Conservation (phyloP, 306 rosid genomes). For the Betula pendula region DNA sequence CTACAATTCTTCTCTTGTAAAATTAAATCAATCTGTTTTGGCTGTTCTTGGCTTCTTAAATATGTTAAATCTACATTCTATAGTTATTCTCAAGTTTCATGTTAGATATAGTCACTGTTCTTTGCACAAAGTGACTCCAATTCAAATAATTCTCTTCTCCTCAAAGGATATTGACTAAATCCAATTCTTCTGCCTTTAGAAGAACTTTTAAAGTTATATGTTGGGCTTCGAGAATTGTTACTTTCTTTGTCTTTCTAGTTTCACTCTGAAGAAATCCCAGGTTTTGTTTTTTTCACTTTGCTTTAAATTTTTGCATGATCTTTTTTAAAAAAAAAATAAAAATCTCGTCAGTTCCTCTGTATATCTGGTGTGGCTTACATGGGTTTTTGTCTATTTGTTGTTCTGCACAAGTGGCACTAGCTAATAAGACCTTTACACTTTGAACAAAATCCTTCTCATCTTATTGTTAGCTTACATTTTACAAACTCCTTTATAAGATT, state of each 20-base stretch:
- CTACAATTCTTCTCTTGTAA: neutral
- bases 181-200: neutral
- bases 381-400: slow-evolving; percentile 34
- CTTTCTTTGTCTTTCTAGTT: slow-evolving; percentile 17
- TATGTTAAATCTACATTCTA: neutral
- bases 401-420: slow-evolving; percentile 25
- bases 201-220: neutral
- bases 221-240: slow-evolving; percentile 18
- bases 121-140: neutral
- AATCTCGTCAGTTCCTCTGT: too few relatives aligned
- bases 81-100: slow-evolving; percentile 1
- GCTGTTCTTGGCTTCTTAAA: neutral
- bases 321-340: too few relatives aligned
- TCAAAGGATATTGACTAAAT: neutral
- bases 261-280: slow-evolving; percentile 26
- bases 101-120: neutral
- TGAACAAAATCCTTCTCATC: slow-evolving; percentile 1
- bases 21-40: neutral
- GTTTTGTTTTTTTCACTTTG: too few relatives aligned
- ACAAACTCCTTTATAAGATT: neutral
- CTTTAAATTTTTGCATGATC: too few relatives aligned
- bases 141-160: neutral
- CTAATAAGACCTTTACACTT: slow-evolving; percentile 5
- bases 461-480: neutral
- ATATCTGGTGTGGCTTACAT: too few relatives aligned